These are phyloP conservation scores for Purpureocillium lavendulum DNA, from an alignment of 2,329 filamentous ascomycete species.

Conservation along the genomic window DNA sequence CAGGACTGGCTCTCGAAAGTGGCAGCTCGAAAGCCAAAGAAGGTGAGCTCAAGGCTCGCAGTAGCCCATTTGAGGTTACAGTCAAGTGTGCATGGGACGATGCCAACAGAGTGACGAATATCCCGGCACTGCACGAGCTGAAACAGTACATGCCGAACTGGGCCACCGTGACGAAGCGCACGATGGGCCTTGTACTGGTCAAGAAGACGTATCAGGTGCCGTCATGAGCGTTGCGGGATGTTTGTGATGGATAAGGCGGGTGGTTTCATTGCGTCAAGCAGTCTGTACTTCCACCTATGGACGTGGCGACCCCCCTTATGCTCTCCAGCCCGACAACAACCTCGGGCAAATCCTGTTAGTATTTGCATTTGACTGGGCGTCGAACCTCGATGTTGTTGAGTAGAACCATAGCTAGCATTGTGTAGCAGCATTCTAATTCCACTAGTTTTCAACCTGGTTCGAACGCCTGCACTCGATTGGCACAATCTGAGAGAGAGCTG, in stretches of 20 bases:
- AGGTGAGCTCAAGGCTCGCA: conserved; percentile 7
- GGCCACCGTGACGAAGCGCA: conserved; percentile 67
- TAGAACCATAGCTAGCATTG: background rate
- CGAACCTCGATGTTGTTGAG: background rate
- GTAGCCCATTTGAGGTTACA: conserved; percentile 44
- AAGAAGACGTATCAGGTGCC: conserved; percentile 56
- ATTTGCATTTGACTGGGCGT: too few species aligned
- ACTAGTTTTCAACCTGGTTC: background rate
- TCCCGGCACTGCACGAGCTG: conserved; percentile 80
- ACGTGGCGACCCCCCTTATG: too few species aligned
- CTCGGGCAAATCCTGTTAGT: too few species aligned
- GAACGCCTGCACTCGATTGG: background rate
- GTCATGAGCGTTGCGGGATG: conserved; percentile 16
- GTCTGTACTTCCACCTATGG: too few species aligned
- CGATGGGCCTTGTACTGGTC: conserved; percentile 75
- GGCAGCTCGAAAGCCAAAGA: background rate
- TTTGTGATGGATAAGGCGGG: too few species aligned
- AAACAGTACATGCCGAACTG: conserved; percentile 69
- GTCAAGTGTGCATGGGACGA: conserved; percentile 85
- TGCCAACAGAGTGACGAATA: conserved; percentile 59
- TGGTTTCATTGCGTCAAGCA: too few species aligned
- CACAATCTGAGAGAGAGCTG: too few species aligned
- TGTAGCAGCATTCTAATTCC: background rate
- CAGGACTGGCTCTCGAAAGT: too few species aligned
- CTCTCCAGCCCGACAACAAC: too few species aligned